phyloP scores from a whole-genome alignment of 805 yeast species.

The Schwanniomyces vanrijiae region DNA sequence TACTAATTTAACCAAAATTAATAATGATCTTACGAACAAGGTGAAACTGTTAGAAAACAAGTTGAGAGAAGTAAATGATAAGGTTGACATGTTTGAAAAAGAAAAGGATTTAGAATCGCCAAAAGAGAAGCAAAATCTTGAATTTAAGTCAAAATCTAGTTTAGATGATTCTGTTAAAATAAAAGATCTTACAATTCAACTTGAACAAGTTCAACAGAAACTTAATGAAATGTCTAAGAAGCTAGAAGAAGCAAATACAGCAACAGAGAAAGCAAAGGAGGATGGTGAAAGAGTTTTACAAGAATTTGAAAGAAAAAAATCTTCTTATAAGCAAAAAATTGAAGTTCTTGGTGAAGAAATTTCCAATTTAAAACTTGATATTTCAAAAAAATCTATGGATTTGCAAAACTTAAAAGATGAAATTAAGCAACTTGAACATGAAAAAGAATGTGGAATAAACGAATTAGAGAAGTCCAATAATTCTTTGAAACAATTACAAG shows the following conservation, averaged over 20 bases:
- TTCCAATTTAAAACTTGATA: neutral
- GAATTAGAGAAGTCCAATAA: conserved; percentile 1
- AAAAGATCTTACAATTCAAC: neutral
- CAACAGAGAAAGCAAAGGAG: neutral
- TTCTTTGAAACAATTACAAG: neutral
- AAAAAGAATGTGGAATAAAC: neutral
- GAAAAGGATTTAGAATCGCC: neutral
- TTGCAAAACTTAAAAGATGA: neutral
- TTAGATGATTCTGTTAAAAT: too few species aligned
- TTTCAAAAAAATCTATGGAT: neutral
- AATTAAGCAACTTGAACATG: neutral
- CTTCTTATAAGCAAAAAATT: neutral
- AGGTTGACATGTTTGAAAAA: neutral
- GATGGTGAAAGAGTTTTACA: neutral
- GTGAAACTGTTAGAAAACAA: conserved; percentile 2
- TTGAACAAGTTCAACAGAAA: neutral
- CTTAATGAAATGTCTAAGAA: neutral
- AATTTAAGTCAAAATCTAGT: too few species aligned
- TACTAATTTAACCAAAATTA: conserved; percentile 15
- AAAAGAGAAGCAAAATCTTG: neutral
- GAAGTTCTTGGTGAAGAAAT: neutral
- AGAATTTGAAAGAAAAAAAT: neutral
- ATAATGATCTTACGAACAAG: conserved; percentile 6
- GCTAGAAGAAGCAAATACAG: neutral
- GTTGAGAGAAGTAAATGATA: neutral